These are phyloP conservation scores for Fusarium sublunatum DNA, from an alignment of 2,329 filamentous ascomycete genomes.

Conservation along the genomic window DNA sequence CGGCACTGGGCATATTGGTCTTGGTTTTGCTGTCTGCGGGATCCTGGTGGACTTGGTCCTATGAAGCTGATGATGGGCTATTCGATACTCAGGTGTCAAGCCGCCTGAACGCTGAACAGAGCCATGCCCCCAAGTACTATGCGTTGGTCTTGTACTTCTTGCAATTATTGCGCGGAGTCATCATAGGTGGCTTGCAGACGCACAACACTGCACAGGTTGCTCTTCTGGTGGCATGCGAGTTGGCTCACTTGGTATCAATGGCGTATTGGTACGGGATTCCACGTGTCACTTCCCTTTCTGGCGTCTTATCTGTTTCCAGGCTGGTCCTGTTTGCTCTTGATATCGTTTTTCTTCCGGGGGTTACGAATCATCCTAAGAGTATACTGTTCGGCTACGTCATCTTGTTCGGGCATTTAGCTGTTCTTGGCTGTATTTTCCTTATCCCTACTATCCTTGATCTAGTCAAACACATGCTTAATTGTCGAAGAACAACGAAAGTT, in stretches of 20 bases:
- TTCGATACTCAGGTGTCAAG: background rate
- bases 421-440: constrained; percentile 7
- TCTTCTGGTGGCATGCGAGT: constrained; percentile 23
- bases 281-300: constrained; percentile 2
- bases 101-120: no score
- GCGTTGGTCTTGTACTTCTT: constrained; percentile 24
- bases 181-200: constrained; percentile 29
- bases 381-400: constrained; percentile 18
- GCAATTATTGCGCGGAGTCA: constrained; percentile 26
- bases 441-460: constrained; percentile 4
- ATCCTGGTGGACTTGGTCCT: constrained; percentile 45
- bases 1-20: constrained; percentile 51
- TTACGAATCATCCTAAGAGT: constrained; percentile 1
- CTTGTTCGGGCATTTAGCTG: constrained; percentile 4
- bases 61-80: constrained; percentile 7
- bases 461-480: background rate
- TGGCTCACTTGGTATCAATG: constrained; percentile 7
- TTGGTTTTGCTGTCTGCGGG: constrained; percentile 34
- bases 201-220: constrained; percentile 12
- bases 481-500: no score
- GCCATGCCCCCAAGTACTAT: background rate
- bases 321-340: constrained; percentile 11
- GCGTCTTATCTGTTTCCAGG: constrained; percentile 2
- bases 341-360: constrained; percentile 9
- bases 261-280: constrained; percentile 1